Conservation (phyloP, 2,329 filamentous ascomycete genomes). For the Talaromyces verruculosus region DNA sequence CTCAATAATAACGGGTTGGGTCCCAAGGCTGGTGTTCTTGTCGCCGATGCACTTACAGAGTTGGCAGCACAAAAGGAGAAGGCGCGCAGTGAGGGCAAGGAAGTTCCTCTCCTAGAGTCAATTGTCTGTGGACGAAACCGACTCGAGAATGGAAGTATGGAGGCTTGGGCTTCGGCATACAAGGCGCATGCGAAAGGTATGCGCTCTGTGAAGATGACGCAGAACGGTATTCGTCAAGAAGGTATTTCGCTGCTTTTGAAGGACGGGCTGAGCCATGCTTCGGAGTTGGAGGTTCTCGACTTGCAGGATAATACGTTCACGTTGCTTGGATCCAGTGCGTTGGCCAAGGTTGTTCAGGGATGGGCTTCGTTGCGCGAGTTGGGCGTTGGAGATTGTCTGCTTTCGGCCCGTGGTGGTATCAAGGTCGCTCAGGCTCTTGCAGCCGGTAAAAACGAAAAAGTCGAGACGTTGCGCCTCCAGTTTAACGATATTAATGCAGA, state of each 20-base stretch:
- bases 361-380: constrained; percentile 81
- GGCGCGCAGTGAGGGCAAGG: constrained; percentile 62
- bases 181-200: constrained; percentile 74
- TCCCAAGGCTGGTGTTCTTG: constrained; percentile 81
- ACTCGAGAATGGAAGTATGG: constrained; percentile 94
- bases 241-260: constrained; percentile 80
- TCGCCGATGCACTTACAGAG: constrained; percentile 81
- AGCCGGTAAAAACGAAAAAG: constrained; percentile 71
- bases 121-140: constrained; percentile 95
- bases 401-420: constrained; percentile 74
- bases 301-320: constrained; percentile 99
- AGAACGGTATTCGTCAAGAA: constrained; percentile 94
- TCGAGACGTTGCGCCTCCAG: constrained; percentile 80
- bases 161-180: constrained; percentile 86
- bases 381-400: constrained; percentile 82
- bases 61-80: constrained; percentile 82
- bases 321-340: constrained; percentile 70
- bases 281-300: constrained; percentile 72
- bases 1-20: constrained; percentile 98
- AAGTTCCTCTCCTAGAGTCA: constrained; percentile 85
- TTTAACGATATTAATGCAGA: constrained; percentile 89
- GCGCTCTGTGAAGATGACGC: constrained; percentile 90
- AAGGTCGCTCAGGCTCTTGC: constrained; percentile 71
- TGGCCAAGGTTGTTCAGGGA: constrained; percentile 69
- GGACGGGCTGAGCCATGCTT: constrained; percentile 72